Evolutionary conservation across 139 green algal species (phyloP).

Genomic region (Tetratostichococcus sp.): DNA sequence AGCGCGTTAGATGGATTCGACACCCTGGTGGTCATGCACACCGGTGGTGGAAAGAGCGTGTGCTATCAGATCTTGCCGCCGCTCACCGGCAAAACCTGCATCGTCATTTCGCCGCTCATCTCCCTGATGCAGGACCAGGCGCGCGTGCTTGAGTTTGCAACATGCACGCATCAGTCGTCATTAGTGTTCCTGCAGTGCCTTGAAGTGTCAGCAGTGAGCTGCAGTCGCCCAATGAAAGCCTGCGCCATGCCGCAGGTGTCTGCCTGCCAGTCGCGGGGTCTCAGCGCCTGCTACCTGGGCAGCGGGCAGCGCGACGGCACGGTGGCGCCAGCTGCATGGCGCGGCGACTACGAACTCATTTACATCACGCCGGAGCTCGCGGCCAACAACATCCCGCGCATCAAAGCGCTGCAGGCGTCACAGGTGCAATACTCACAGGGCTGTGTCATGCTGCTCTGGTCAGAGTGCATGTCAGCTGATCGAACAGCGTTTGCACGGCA

Average conservation of each 20-base stretch:
- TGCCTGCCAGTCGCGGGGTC: slow-evolving; percentile 30
- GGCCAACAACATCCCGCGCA: slow-evolving; percentile 1
- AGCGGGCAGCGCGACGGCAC: slow-evolving; percentile 41
- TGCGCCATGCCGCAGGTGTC: slow-evolving; percentile 16
- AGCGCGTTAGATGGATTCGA: slow-evolving; percentile 15
- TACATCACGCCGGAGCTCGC: slow-evolving; percentile 72
- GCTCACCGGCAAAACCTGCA: slow-evolving; percentile 21
- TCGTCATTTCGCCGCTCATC: slow-evolving; percentile 46
- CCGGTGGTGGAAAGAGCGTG: slow-evolving; percentile 34
- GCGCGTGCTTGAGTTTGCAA: too few relatives aligned
- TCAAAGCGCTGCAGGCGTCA: slow-evolving; percentile 34
- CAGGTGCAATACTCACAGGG: slow-evolving; percentile 1
- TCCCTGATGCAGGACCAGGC: slow-evolving; percentile 49
- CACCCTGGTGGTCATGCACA: slow-evolving; percentile 39
- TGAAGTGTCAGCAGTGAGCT: too few relatives aligned
- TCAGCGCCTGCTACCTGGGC: slow-evolving; percentile 56
- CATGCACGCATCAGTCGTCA: too few relatives aligned
- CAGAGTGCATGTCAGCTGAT: too few relatives aligned
- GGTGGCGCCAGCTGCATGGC: slow-evolving; percentile 43
- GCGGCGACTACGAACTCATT: slow-evolving; percentile 47
- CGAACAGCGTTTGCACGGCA: too few relatives aligned
- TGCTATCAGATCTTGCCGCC: slow-evolving; percentile 49
- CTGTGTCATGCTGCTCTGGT: too few relatives aligned
- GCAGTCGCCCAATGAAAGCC: too few relatives aligned
- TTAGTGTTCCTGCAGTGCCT: too few relatives aligned